phyloP scores from a whole-genome alignment of 495 filamentous ascomycete species.

The Friedmanniomyces endolithicus region DNA sequence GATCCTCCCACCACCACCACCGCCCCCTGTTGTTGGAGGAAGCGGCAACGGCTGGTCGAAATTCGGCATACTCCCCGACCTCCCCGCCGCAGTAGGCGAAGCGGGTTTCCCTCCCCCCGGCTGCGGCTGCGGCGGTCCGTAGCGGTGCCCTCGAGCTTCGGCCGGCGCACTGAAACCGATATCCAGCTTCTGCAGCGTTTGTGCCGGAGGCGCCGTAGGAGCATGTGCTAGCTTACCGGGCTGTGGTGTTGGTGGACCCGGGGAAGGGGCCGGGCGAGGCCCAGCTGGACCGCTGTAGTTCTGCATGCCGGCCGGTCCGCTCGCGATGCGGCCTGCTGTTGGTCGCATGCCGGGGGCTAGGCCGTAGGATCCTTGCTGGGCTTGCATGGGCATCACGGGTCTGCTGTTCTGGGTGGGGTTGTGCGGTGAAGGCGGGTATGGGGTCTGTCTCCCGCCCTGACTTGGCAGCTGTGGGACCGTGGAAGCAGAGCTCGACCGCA shows the following conservation, averaged over 20 bases:
- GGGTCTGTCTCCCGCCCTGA: not conserved
- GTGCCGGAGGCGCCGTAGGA: slow-evolving; percentile 9
- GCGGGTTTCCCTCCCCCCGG: not conserved
- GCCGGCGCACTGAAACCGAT: slow-evolving; percentile 26
- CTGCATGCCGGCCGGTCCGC: not conserved
- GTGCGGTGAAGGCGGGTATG: not conserved
- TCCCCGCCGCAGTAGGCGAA: slow-evolving; percentile 1
- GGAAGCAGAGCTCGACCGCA: slow-evolving; percentile 3
- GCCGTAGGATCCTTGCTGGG: not conserved
- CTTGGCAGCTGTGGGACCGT: slow-evolving; percentile 6
- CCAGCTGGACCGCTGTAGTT: not conserved
- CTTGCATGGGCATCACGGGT: not conserved
- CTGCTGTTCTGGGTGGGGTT: not conserved
- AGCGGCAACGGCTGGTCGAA: slow-evolving; percentile 4
- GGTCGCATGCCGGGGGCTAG: not conserved
- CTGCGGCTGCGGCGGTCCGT: not conserved
- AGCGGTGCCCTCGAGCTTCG: slow-evolving; percentile 18
- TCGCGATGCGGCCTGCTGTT: not conserved
- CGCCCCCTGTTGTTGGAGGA: slow-evolving; percentile 1
- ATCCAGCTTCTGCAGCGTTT: slow-evolving; percentile 15
- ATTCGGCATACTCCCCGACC: slow-evolving; percentile 13
- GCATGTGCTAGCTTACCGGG: not conserved
- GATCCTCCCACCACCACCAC: not conserved
- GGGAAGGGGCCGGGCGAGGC: not conserved
- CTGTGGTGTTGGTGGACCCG: not conserved